phyloP scores from a whole-genome alignment of 1,284 basidiomycete genomes.

The Tilletia horrida region DNA sequence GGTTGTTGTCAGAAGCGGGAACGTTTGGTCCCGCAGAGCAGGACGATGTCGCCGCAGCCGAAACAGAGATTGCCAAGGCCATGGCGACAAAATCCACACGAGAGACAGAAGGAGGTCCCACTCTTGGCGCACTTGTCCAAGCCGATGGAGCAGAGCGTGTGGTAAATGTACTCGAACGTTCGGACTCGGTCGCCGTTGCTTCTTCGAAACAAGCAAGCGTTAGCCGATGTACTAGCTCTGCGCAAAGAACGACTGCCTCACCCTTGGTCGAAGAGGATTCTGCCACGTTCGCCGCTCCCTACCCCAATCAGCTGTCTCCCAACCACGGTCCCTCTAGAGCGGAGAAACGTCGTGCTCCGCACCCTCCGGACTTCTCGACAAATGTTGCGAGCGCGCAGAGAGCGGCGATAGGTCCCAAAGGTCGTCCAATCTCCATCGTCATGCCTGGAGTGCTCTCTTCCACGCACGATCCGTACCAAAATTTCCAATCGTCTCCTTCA shows the following conservation, averaged over 20 bases:
- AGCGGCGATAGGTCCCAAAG: background rate
- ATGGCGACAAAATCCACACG: too few relatives aligned
- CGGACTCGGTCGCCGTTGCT: background rate
- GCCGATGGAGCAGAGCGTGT: background rate
- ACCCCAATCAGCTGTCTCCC: too few relatives aligned
- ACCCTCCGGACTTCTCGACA: background rate
- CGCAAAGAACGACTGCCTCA: background rate
- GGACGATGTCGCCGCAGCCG: background rate
- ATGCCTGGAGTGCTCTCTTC: background rate
- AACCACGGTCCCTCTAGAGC: background rate
- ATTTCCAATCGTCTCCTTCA: background rate
- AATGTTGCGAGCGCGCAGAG: too few relatives aligned
- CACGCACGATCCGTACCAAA: background rate
- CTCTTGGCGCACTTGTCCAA: too few relatives aligned
- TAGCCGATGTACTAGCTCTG: background rate
- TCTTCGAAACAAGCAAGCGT: conserved; percentile 4
- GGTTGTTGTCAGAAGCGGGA: background rate
- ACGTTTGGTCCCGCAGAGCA: background rate
- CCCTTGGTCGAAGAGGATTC: background rate
- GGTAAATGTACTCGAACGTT: background rate
- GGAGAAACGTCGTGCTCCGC: background rate
- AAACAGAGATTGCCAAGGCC: background rate
- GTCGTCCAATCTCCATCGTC: background rate
- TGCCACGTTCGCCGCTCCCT: background rate
- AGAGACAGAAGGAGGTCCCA: too few relatives aligned